Evolutionary conservation across 208 protist genomes (phyloP).

Genomic region (Angomonas deanei): DNA sequence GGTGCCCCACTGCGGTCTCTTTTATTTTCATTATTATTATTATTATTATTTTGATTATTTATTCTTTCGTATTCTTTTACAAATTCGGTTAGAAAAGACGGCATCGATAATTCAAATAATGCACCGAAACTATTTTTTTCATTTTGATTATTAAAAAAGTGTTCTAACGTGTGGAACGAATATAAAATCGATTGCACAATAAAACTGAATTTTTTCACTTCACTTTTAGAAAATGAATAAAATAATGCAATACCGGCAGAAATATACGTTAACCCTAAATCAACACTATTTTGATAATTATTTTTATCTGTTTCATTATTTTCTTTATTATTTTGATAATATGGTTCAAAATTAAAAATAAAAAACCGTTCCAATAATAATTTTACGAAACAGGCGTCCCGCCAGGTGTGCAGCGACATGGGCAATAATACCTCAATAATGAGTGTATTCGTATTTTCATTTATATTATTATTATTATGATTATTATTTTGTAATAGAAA

Average conservation of each 20-base stretch:
- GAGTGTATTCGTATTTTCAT: not conserved
- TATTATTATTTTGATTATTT: not conserved
- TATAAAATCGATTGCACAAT: not conserved
- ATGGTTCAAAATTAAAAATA: not conserved
- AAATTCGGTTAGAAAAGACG: not conserved
- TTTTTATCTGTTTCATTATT: not conserved
- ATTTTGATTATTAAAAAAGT: not conserved
- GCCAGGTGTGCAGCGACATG: not conserved
- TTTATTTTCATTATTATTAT: slow-evolving; percentile 1
- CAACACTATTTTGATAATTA: not conserved
- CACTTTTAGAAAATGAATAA: not conserved
- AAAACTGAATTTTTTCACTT: not conserved
- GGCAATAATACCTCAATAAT: not conserved
- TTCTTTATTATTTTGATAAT: not conserved
- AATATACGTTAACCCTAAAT: not conserved
- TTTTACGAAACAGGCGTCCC: not conserved
- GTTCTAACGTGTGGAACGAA: not conserved
- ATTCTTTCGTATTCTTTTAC: not conserved
- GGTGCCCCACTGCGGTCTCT: too few relatives aligned
- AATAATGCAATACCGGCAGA: not conserved
- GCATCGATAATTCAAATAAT: not conserved
- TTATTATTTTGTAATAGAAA: not conserved
- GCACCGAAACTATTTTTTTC: not conserved
- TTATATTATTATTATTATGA: not conserved
- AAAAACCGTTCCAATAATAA: not conserved